phyloP scores from a whole-genome alignment of 176 grass and related monocot species.

The Alopecurus myosuroides region DNA sequence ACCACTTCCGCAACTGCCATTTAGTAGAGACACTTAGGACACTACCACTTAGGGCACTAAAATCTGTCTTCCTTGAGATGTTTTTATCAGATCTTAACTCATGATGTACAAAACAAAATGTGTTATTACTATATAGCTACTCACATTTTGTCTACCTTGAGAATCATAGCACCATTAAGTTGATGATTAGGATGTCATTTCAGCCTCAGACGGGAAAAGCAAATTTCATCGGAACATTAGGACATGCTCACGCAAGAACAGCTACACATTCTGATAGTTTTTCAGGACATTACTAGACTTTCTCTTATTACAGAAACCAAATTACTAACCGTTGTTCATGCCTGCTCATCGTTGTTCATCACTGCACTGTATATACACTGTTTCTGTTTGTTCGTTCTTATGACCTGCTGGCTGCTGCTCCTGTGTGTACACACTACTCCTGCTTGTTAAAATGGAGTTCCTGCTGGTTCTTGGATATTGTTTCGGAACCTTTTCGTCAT shows the following conservation, averaged over 20 bases:
- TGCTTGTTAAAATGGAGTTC: too few relatives aligned
- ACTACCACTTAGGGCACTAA: neutral
- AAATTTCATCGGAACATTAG: slow-evolving; percentile 1
- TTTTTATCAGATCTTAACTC: neutral
- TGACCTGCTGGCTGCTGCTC: too few relatives aligned
- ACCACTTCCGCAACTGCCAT: neutral
- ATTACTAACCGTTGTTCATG: too few relatives aligned
- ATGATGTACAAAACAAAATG: neutral
- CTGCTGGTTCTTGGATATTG: too few relatives aligned
- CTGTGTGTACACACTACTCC: too few relatives aligned
- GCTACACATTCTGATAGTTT: neutral
- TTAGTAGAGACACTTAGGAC: neutral
- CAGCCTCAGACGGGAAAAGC: neutral
- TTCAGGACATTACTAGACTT: neutral
- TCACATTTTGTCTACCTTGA: neutral
- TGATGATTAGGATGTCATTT: neutral
- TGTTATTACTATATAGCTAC: neutral
- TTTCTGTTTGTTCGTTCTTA: too few relatives aligned
- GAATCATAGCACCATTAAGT: neutral
- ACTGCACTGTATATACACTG: too few relatives aligned
- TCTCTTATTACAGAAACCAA: neutral
- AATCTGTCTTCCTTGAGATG: neutral
- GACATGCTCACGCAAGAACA: neutral
- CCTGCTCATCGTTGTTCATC: too few relatives aligned
- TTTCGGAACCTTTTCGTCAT: too few relatives aligned